Evolutionary conservation across 345 rosid species (phyloP).

Genomic region (Eucalyptus caleyi): DNA sequence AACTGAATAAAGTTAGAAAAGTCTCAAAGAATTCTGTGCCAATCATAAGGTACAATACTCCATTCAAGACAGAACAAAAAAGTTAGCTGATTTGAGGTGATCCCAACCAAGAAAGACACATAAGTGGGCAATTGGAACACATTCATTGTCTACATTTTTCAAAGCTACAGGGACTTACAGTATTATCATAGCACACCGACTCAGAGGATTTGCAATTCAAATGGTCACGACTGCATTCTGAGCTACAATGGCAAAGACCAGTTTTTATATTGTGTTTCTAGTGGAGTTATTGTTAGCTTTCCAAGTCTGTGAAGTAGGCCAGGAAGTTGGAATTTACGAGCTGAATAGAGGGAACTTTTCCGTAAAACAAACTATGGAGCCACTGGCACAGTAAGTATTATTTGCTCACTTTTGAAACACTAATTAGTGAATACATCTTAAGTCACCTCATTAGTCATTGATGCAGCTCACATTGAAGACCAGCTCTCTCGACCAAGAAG

Average conservation of each 20-base stretch:
- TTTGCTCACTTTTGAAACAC: background rate
- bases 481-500: too few relatives aligned
- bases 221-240: background rate
- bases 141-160: background rate
- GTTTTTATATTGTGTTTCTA: background rate
- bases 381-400: constrained; percentile 18
- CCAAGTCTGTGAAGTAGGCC: background rate
- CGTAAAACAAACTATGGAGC: constrained; percentile 52
- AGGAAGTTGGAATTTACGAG: constrained; percentile 8
- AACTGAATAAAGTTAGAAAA: background rate
- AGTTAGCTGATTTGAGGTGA: background rate
- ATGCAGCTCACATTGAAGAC: too few relatives aligned
- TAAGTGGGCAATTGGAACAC: background rate
- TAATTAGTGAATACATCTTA: background rate
- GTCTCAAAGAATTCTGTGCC: background rate
- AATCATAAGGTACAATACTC: background rate
- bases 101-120: background rate
- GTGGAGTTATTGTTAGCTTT: background rate
- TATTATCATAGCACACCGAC: background rate
- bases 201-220: background rate
- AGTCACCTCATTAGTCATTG: background rate
- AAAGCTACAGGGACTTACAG: background rate
- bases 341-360: constrained; percentile 32
- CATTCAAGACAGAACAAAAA: background rate
- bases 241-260: background rate